These are phyloP conservation scores for Cercospora janseana DNA, from an alignment of 2,329 filamentous ascomycete genomes.

Conservation along the genomic window DNA sequence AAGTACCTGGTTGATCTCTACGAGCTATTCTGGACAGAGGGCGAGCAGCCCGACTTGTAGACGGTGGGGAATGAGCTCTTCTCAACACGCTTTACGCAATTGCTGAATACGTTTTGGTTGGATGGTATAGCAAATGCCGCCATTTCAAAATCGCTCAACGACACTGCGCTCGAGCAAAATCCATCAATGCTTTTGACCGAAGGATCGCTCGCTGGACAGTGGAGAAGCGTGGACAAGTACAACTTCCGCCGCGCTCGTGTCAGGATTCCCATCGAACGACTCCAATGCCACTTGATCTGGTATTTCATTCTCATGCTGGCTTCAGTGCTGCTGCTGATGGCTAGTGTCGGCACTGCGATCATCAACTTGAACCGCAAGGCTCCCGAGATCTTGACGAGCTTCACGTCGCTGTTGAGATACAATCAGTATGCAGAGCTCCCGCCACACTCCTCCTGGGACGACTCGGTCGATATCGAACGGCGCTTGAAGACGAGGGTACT, in stretches of 20 bases:
- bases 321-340: background rate
- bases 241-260: background rate
- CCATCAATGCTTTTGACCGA: background rate
- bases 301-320: background rate
- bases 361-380: background rate
- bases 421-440: background rate
- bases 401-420: background rate
- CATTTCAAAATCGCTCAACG: background rate
- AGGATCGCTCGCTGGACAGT: background rate
- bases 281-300: background rate
- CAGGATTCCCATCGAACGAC: background rate
- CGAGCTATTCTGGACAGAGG: background rate
- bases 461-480: background rate
- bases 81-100: slow-evolving; percentile 4
- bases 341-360: background rate
- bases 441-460: background rate
- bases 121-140: background rate
- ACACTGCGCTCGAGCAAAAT: too few species aligned
- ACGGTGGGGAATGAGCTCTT: slow-evolving; percentile 16
- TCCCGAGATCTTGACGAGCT: background rate
- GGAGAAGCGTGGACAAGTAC: background rate
- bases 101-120: slow-evolving; percentile 3
- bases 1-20: background rate
- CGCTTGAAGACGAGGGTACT: background rate
- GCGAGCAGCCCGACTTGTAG: slow-evolving; percentile 10